Evolutionary conservation across 768 basidiomycete species (phyloP).

Genomic region (Lyophyllum shimeji): DNA sequence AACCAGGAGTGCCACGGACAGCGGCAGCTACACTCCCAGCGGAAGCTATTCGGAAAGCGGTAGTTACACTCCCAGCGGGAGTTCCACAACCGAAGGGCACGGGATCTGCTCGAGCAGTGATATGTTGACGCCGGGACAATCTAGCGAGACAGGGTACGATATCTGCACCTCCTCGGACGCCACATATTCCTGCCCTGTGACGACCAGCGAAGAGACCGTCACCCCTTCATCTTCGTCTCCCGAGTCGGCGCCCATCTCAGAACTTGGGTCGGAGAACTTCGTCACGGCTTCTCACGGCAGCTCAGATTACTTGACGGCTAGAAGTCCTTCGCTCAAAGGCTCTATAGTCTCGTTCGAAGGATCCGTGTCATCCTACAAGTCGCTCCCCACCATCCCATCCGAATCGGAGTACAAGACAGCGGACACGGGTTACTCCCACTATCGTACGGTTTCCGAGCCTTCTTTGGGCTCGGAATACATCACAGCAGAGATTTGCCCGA

Average conservation of each 20-base stretch:
- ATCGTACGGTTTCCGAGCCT: conserved; percentile 30
- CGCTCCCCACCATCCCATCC: conserved; percentile 61
- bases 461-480: conserved; percentile 40
- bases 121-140: conserved; percentile 34
- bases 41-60: conserved; percentile 27
- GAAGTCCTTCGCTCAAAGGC: conserved; percentile 41
- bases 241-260: conserved; percentile 30
- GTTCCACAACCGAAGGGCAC: conserved; percentile 12
- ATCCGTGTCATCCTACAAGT: conserved; percentile 51
- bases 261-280: conserved; percentile 37
- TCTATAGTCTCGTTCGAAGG: conserved; percentile 47
- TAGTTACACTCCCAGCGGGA: conserved; percentile 16
- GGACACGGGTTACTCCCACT: conserved; percentile 22
- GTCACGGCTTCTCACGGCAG: conserved; percentile 49
- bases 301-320: conserved; percentile 47
- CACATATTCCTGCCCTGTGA: conserved; percentile 35
- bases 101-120: conserved; percentile 22
- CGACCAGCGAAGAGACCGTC: conserved; percentile 27
- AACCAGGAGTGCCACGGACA: conserved; percentile 6
- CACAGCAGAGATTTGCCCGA: conserved; percentile 47
- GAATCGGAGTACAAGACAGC: conserved; percentile 40
- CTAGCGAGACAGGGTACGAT: conserved; percentile 53
- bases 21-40: conserved; percentile 18
- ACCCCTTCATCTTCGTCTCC: conserved; percentile 33
- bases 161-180: conserved; percentile 53